A percentile compares a stretch with the other conserved stretches of the same genome.
Conservation (phyloP, 192 early-diverging fungal species). For the Irineochytrium annulatum region DNA sequence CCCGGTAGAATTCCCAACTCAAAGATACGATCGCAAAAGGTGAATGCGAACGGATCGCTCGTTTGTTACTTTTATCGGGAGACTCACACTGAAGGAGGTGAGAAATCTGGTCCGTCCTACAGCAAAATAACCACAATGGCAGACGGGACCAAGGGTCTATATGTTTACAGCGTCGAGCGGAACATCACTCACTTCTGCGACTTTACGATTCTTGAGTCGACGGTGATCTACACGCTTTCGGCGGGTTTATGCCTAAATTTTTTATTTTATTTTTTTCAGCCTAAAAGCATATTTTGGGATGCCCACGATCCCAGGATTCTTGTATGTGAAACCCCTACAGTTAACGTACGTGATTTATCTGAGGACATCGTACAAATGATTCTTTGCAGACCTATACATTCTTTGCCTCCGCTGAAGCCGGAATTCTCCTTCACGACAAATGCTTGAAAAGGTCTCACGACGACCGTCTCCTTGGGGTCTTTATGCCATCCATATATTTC, state of each 20-base stretch:
- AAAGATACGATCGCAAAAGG: too few relatives aligned
- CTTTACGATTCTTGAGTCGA: constrained; percentile 8
- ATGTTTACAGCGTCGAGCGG: constrained; percentile 30
- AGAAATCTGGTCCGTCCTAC: too few relatives aligned
- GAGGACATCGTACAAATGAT: not conserved
- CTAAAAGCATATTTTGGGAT: constrained; percentile 30
- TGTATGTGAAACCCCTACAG: constrained; percentile 27
- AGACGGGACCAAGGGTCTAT: too few relatives aligned
- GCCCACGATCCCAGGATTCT: constrained; percentile 37
- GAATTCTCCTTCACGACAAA: constrained; percentile 33
- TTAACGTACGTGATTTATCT: not conserved
- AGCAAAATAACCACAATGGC: too few relatives aligned
- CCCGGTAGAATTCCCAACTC: too few relatives aligned
- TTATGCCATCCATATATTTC: constrained; percentile 42
- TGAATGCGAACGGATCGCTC: too few relatives aligned
- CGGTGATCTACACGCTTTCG: constrained; percentile 17
- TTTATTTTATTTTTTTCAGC: constrained; percentile 13
- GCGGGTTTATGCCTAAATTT: not conserved
- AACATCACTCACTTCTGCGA: constrained; percentile 24
- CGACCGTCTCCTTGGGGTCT: constrained; percentile 30
- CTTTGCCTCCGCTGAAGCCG: constrained; percentile 38
- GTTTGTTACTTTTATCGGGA: too few relatives aligned
- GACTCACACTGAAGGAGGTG: too few relatives aligned
- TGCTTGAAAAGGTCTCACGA: constrained; percentile 5
- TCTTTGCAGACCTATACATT: constrained; percentile 39